Percentiles rank a stretch among this genome's conserved stretches.
These are phyloP conservation scores for Micractinium sp. DNA, from an alignment of 139 green algal species.

Conservation along the genomic window DNA sequence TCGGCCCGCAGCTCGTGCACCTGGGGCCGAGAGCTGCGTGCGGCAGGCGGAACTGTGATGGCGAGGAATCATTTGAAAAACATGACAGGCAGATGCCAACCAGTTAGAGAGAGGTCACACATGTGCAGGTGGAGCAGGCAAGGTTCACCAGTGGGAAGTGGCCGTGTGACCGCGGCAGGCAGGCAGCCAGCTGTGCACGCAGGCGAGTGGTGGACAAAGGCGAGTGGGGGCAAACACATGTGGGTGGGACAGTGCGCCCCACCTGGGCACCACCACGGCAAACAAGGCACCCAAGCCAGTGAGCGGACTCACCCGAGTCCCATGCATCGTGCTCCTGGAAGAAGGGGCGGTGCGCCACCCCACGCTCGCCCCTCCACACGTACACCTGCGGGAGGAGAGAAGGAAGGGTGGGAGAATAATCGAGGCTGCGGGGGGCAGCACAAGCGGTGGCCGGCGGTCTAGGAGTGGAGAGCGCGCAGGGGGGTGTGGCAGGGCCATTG, in stretches of 20 bases:
- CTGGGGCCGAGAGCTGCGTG: background rate
- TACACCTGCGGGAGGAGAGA: background rate
- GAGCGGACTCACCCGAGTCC: conserved; percentile 8
- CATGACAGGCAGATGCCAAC: too few relatives aligned
- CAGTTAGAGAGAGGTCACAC: too few relatives aligned
- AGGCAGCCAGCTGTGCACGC: too few relatives aligned
- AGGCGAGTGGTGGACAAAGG: background rate
- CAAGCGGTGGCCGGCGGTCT: background rate
- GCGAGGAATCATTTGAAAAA: background rate
- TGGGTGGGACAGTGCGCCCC: too few relatives aligned
- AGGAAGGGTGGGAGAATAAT: background rate
- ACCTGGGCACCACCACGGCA: background rate
- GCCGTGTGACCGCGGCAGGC: too few relatives aligned
- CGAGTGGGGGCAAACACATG: too few relatives aligned
- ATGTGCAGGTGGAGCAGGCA: background rate
- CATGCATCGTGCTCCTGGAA: conserved; percentile 18
- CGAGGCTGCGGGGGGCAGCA: too few relatives aligned
- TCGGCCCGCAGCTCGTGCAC: too few relatives aligned
- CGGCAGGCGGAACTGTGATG: background rate
- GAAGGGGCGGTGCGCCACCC: background rate
- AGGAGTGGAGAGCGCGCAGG: background rate
- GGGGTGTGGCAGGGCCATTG: too few relatives aligned
- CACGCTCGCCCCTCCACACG: conserved; percentile 11
- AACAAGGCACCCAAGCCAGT: background rate
- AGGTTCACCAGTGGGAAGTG: too few relatives aligned